Evolutionary conservation across 1,139 yeast species (phyloP).

Genomic region (Pichia sp.): DNA sequence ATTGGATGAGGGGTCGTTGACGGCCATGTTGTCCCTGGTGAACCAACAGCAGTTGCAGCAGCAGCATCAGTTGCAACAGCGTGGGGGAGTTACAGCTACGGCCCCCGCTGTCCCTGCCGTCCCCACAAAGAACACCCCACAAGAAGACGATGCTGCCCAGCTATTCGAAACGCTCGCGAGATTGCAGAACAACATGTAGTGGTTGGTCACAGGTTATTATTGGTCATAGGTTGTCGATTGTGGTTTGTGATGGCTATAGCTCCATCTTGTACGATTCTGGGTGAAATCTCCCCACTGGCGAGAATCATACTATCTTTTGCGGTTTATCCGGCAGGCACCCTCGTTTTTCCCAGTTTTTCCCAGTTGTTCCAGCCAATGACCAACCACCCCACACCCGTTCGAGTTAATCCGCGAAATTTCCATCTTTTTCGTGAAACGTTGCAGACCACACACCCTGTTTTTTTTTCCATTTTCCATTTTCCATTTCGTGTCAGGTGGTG

Average conservation of each 20-base stretch:
- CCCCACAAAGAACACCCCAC: constrained; percentile 9
- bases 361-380: background rate
- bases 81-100: too few species aligned
- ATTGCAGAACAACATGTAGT: constrained; percentile 30
- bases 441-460: too few species aligned
- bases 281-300: too few species aligned
- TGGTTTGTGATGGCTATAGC: too few species aligned
- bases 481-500: too few species aligned
- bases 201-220: too few species aligned
- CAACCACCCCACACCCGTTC: background rate
- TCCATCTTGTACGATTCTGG: too few species aligned
- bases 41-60: constrained; percentile 18
- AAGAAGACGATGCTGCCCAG: constrained; percentile 21
- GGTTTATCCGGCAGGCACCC: too few species aligned
- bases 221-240: too few species aligned
- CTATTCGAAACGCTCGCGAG: constrained; percentile 32
- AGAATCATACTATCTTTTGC: too few species aligned
- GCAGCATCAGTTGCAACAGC: constrained; percentile 16
- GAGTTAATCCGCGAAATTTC: background rate
- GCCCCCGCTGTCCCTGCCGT: constrained; percentile 14
- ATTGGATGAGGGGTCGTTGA: constrained; percentile 16
- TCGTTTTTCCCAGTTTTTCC: background rate
- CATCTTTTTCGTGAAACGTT: too few species aligned
- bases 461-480: too few species aligned
- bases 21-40: constrained; percentile 14